Conservation (phyloP, 164 flowering plant species). For the Dillenia suffruticosa region DNA sequence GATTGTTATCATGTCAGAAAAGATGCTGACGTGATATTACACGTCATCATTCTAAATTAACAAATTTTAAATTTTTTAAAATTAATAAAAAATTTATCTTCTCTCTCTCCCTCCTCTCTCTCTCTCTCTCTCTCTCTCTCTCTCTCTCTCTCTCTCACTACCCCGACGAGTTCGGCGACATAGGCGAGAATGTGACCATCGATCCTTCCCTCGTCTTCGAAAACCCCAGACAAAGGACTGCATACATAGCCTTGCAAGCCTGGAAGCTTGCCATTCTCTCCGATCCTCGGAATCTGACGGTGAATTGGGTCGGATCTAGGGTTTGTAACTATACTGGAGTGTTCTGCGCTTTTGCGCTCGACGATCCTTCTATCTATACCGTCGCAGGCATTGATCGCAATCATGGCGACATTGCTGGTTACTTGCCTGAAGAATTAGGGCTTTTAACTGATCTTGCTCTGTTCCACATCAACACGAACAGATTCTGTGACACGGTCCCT, state of each 20-base stretch:
- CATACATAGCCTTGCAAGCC: constrained; percentile 88
- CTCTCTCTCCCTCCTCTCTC: no score
- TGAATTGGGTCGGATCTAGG: constrained; percentile 70
- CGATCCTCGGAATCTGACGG: constrained; percentile 70
- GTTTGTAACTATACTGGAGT: constrained; percentile 75
- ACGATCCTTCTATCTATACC: constrained; percentile 28
- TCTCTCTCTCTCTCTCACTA: constrained; percentile 77
- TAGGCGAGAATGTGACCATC: constrained; percentile 54
- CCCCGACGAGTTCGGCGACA: constrained; percentile 65
- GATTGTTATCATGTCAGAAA: no score
- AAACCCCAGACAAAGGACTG: constrained; percentile 47
- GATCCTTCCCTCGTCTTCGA: constrained; percentile 66
- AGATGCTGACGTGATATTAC: no score
- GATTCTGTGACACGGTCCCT: constrained; percentile 63
- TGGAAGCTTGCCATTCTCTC: constrained; percentile 84
- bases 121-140: no score
- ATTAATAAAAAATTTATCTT: no score
- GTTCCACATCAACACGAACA: constrained; percentile 62
- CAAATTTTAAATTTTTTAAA: no score
- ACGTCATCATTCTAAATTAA: no score
- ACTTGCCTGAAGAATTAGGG: constrained; percentile 60
- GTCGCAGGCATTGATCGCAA: constrained; percentile 94
- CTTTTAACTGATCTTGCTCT: constrained; percentile 52
- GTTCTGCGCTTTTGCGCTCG: constrained; percentile 61
- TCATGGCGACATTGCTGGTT: constrained; percentile 68